Base-by-base conservation (phyloP, 345 rosid genomes). In the Ceriops zippeliana region DNA sequence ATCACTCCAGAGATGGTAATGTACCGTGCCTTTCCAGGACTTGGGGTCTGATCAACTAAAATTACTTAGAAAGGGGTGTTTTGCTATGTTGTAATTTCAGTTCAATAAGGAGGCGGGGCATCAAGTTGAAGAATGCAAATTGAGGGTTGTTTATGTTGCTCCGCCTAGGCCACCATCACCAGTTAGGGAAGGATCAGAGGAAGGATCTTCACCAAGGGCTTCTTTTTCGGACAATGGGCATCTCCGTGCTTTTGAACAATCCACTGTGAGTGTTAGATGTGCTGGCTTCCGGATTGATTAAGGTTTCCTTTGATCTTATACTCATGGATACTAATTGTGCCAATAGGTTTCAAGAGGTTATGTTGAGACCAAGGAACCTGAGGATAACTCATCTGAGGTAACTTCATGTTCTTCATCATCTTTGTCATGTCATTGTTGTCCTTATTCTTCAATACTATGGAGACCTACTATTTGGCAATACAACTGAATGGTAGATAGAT, bases 81-180 rank as follows among this genome's bases (percentile, higher is more conserved):
- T 61, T 54, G 7, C 24, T 22, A 15, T 42, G 28, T 62, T 47
- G 15, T 56, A 63, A 38, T 62, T 31, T 56, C 69, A 89, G 96
- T 89, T 92, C 73, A 88, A 78, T 66, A 76, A 74, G 78, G 95
- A 92, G 79, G 68, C 83, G 0, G 96, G 91, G 52, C 84, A 76
- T 78, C 62, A 58, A 28, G 89, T 90, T 63, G 86, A 90, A 67
- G 96, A 90, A 76, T 70, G 86, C 78, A 88, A 90, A 73, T 65
- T 90, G 83, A 87, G 86, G 86, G 98, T 92, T 67, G 65, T 86
- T 63, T 90, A 90, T 81, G 89, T 85, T 70, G 83, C 89, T 75
- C 95, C 90, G 37, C 87, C 91, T 22, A 76, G 75, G 58, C 91
- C 87, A 21, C 92, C 91, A 22, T 92, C 98, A 16, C 90, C 86